phyloP scores from a whole-genome alignment of 495 filamentous ascomycete species.

The Podospora bellae-mahoneyi region DNA sequence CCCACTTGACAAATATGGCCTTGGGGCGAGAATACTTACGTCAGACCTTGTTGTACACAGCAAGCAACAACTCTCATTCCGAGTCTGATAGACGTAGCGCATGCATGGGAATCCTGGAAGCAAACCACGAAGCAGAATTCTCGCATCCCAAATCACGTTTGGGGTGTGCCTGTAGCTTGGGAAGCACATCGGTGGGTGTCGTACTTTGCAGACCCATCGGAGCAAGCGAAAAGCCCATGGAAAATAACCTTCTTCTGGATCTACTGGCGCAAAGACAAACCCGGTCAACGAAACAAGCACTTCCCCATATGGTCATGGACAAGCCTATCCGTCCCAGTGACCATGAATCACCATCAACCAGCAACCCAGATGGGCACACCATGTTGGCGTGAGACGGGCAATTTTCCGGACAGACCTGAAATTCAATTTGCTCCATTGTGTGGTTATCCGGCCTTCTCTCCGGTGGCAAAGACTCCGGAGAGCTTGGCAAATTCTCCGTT shows the following conservation, averaged over 20 bases:
- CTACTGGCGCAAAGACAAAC: background rate
- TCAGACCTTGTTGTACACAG: background rate
- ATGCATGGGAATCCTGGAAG: background rate
- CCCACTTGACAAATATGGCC: background rate
- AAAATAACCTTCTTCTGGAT: background rate
- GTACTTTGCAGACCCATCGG: too few species aligned
- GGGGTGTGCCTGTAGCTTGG: background rate
- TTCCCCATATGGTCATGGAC: background rate
- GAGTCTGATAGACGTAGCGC: background rate
- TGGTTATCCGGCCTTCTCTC: too few species aligned
- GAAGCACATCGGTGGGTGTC: background rate
- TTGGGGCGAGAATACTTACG: background rate
- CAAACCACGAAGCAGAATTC: background rate
- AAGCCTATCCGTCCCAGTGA: background rate
- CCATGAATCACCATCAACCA: background rate
- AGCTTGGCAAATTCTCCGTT: too few species aligned
- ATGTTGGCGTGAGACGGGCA: background rate
- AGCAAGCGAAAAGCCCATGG: too few species aligned
- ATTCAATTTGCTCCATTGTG: too few species aligned
- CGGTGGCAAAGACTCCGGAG: too few species aligned
- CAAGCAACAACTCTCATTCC: background rate
- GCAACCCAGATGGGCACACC: background rate
- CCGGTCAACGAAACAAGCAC: background rate
- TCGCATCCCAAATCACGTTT: background rate
- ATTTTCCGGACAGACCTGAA: too few species aligned